Evolutionary conservation across 2,329 filamentous ascomycete species (phyloP).

Genomic region (Trichoderma sp.): DNA sequence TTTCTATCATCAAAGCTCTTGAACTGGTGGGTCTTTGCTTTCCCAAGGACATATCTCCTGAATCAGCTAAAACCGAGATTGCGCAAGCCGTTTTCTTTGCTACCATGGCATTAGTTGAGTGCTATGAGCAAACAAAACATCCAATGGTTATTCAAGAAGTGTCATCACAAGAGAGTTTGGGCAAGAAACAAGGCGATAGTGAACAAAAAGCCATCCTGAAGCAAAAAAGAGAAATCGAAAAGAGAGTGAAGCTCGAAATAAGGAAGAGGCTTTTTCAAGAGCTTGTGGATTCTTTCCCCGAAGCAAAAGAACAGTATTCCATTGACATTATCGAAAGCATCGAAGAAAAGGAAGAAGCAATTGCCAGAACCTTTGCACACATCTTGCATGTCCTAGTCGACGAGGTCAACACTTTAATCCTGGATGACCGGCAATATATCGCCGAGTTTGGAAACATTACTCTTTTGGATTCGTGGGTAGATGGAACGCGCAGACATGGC

Average conservation of each 20-base stretch:
- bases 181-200: neutral
- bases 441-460: constrained; percentile 22
- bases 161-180: neutral
- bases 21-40: constrained; percentile 15
- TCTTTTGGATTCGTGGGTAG: constrained; percentile 5
- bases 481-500: constrained; percentile 2
- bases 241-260: constrained; percentile 9
- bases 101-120: neutral
- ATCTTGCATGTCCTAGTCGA: constrained; percentile 8
- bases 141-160: neutral
- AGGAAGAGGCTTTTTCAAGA: constrained; percentile 15
- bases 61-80: constrained; percentile 21
- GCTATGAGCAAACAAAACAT: neutral
- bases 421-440: constrained; percentile 5
- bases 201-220: neutral
- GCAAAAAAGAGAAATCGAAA: neutral
- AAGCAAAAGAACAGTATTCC: neutral
- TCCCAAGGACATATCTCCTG: constrained; percentile 14
- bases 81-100: constrained; percentile 20
- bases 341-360: constrained; percentile 4
- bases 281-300: constrained; percentile 5
- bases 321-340: neutral
- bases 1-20: constrained; percentile 17
- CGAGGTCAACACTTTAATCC: constrained; percentile 4
- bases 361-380: neutral